Percentiles rank a stretch among this genome's conserved stretches.
Evolutionary conservation across 192 early-diverging fungal genomes (phyloP).

Genomic region (Podila clonocystis): DNA sequence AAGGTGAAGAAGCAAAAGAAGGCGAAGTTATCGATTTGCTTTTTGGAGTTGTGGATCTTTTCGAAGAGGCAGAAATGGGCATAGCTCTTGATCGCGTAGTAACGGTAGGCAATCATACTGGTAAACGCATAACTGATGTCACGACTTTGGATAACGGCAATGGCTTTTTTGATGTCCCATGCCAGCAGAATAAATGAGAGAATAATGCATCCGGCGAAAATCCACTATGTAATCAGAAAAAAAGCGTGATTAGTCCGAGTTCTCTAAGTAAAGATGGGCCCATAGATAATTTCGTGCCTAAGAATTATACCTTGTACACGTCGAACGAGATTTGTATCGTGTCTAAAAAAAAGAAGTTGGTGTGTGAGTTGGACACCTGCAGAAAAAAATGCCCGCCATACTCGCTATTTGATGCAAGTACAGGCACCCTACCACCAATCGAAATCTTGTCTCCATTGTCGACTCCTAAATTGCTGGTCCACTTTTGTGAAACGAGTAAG

Average conservation of each 20-base stretch:
- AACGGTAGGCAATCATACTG: slow-evolving; percentile 76
- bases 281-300: neutral
- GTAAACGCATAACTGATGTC: slow-evolving; percentile 86
- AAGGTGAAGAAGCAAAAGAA: slow-evolving; percentile 88
- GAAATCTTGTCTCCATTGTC: slow-evolving; percentile 1
- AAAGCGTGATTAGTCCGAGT: neutral
- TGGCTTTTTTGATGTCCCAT: slow-evolving; percentile 78
- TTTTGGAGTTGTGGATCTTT: slow-evolving; percentile 70
- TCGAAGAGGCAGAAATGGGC: slow-evolving; percentile 86
- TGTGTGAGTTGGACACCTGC: neutral
- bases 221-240: slow-evolving; percentile 36
- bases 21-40: slow-evolving; percentile 71
- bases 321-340: slow-evolving; percentile 25
- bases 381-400: neutral
- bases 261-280: neutral
- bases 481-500: slow-evolving; percentile 26
- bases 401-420: too few species aligned
- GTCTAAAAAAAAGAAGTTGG: neutral
- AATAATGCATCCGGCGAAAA: slow-evolving; percentile 70
- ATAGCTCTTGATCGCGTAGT: slow-evolving; percentile 80
- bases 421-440: neutral
- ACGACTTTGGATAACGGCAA: slow-evolving; percentile 65
- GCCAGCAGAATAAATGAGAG: slow-evolving; percentile 78
- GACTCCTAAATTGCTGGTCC: slow-evolving; percentile 21
- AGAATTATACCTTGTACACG: slow-evolving; percentile 29